Conservation (phyloP, 2,329 filamentous ascomycete genomes). For the Ophiostoma ips region DNA sequence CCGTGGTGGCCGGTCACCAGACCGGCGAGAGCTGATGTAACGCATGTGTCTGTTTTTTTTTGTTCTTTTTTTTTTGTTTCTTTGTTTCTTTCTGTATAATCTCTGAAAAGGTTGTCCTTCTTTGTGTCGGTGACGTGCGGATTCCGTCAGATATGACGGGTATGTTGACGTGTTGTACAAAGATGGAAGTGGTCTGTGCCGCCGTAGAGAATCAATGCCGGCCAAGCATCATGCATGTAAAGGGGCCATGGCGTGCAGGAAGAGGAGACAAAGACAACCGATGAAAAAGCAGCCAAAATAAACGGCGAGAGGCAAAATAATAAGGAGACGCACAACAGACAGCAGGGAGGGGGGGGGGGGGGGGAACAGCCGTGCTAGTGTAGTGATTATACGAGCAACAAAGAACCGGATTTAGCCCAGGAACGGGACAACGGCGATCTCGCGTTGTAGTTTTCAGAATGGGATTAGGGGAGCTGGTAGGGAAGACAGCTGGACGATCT, state of each 20-base stretch:
- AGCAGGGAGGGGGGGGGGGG: too few relatives aligned
- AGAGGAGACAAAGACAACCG: background rate
- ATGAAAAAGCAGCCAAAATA: background rate
- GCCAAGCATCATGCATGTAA: background rate
- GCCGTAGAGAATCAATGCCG: background rate
- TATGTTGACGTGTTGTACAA: background rate
- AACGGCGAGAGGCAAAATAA: background rate
- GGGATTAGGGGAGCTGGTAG: too few relatives aligned
- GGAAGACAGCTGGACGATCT: too few relatives aligned
- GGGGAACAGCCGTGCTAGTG: too few relatives aligned
- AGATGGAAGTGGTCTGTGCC: background rate
- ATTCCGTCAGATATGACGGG: background rate
- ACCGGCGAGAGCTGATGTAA: background rate
- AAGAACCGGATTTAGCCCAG: too few relatives aligned
- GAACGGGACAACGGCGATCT: too few relatives aligned
- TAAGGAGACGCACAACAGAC: background rate
- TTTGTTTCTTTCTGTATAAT: too few relatives aligned
- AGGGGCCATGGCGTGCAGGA: background rate
- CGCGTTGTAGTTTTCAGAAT: too few relatives aligned
- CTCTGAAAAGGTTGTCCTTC: too few relatives aligned
- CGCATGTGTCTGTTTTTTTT: background rate
- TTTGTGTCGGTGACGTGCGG: background rate
- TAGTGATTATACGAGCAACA: too few relatives aligned
- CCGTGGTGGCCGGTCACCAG: background rate
- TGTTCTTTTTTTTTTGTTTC: too few relatives aligned